phyloP scores from a whole-genome alignment of 2,329 filamentous ascomycete species.

The Cryphonectria radicalis region DNA sequence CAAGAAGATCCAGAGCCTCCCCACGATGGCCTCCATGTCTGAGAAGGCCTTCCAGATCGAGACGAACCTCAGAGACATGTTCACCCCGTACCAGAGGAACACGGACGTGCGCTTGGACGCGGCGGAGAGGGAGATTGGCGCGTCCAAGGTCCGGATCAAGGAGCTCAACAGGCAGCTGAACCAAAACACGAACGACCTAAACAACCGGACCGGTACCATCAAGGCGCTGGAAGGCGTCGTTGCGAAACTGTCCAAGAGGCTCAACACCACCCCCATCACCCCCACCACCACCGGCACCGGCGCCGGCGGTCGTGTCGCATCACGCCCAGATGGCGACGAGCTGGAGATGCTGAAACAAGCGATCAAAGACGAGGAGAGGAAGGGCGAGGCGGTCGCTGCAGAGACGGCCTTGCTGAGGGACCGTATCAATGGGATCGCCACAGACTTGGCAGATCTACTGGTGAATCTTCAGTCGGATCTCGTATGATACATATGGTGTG shows the following conservation, averaged over 20 bases:
- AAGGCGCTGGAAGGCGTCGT: neutral
- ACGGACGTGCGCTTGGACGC: neutral
- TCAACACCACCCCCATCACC: too few relatives aligned
- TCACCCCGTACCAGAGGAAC: neutral
- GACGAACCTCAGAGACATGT: neutral
- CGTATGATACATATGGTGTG: neutral
- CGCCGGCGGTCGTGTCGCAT: neutral
- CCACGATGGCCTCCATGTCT: neutral
- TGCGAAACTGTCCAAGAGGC: neutral
- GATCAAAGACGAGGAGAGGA: neutral
- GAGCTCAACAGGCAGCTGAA: constrained; percentile 6
- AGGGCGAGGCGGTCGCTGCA: neutral
- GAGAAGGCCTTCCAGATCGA: neutral
- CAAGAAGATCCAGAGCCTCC: constrained; percentile 9
- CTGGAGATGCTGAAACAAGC: neutral
- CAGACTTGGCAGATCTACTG: neutral
- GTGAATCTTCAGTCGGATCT: neutral
- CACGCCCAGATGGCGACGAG: neutral
- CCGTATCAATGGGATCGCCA: neutral
- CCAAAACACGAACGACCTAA: neutral
- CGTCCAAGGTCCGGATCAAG: neutral
- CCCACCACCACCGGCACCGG: too few relatives aligned
- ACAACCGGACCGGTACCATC: neutral
- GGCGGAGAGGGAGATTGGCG: neutral
- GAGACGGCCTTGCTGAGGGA: neutral